Evolutionary conservation across 306 rosid genomes (phyloP).

Genomic region (Cyamopsis tetragonoloba): DNA sequence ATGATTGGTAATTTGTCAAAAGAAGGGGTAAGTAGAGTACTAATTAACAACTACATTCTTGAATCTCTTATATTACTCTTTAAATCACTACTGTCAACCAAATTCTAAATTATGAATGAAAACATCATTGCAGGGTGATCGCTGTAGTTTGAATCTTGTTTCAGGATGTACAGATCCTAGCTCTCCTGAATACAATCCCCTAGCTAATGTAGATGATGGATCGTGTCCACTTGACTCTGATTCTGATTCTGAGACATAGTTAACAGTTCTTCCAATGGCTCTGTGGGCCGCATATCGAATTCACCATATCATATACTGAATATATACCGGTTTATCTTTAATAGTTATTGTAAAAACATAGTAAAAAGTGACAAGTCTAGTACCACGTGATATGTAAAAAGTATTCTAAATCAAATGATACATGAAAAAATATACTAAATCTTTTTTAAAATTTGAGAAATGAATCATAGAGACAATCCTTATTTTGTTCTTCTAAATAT

Average conservation of each 20-base stretch:
- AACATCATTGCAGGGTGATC: conserved; percentile 67
- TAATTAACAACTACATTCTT: background rate
- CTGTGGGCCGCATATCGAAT: too few relatives aligned
- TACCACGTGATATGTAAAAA: too few relatives aligned
- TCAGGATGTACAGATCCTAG: conserved; percentile 82
- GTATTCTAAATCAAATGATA: too few relatives aligned
- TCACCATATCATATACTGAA: too few relatives aligned
- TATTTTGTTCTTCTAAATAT: too few relatives aligned
- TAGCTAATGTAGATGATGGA: conserved; percentile 92
- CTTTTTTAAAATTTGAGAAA: too few relatives aligned
- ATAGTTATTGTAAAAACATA: too few relatives aligned
- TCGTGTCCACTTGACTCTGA: conserved; percentile 59
- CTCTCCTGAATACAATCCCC: conserved; percentile 56
- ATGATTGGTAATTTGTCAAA: conserved; percentile 64
- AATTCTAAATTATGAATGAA: conserved; percentile 5
- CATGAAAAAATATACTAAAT: too few relatives aligned
- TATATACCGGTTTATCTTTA: too few relatives aligned
- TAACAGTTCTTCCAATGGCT: too few relatives aligned
- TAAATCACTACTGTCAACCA: background rate
- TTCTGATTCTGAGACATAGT: conserved; percentile 46
- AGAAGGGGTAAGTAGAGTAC: conserved; percentile 73
- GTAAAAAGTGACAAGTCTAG: too few relatives aligned
- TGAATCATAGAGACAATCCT: too few relatives aligned
- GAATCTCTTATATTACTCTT: background rate
- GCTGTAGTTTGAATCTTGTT: conserved; percentile 67